Evolutionary conservation across 2,329 filamentous ascomycete species (phyloP).

Genomic region (Fusarium liriodendri): DNA sequence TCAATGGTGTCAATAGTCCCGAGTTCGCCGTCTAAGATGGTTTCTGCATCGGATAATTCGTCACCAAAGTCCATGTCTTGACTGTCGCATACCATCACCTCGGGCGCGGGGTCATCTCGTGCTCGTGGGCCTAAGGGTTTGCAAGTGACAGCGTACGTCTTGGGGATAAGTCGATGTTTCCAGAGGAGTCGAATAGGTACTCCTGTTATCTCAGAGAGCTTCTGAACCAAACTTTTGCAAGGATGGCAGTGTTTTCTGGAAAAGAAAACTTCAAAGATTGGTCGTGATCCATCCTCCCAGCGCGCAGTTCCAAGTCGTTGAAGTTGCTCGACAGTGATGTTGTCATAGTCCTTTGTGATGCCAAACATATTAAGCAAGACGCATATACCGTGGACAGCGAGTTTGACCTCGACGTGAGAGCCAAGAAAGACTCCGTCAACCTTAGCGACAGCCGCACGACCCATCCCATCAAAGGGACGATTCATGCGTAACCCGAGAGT

Average conservation of each 20-base stretch:
- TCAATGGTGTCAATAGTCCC: slow-evolving; percentile 31
- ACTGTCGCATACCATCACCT: slow-evolving; percentile 16
- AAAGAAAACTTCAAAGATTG: slow-evolving; percentile 50
- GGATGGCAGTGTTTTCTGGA: slow-evolving; percentile 48
- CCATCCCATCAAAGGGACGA: slow-evolving; percentile 44
- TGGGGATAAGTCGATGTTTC: slow-evolving; percentile 43
- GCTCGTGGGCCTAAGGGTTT: not conserved
- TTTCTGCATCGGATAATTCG: slow-evolving; percentile 21
- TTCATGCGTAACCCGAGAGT: slow-evolving; percentile 46
- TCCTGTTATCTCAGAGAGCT: slow-evolving; percentile 44
- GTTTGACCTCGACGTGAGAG: slow-evolving; percentile 55
- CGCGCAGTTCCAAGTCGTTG: slow-evolving; percentile 28
- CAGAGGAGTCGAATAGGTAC: slow-evolving; percentile 42
- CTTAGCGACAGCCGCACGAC: not conserved
- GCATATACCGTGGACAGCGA: slow-evolving; percentile 49
- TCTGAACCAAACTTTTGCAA: slow-evolving; percentile 43
- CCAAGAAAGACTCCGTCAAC: slow-evolving; percentile 46
- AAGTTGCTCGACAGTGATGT: slow-evolving; percentile 37
- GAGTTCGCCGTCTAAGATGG: slow-evolving; percentile 19
- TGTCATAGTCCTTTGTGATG: slow-evolving; percentile 38
- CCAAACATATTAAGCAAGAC: slow-evolving; percentile 42
- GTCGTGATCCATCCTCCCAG: slow-evolving; percentile 44
- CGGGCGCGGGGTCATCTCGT: not conserved
- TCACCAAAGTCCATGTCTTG: slow-evolving; percentile 42
- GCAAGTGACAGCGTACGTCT: slow-evolving; percentile 37